Evolutionary conservation across 2,329 filamentous ascomycete genomes (phyloP).

Genomic region (Monosporascus cannonballus): DNA sequence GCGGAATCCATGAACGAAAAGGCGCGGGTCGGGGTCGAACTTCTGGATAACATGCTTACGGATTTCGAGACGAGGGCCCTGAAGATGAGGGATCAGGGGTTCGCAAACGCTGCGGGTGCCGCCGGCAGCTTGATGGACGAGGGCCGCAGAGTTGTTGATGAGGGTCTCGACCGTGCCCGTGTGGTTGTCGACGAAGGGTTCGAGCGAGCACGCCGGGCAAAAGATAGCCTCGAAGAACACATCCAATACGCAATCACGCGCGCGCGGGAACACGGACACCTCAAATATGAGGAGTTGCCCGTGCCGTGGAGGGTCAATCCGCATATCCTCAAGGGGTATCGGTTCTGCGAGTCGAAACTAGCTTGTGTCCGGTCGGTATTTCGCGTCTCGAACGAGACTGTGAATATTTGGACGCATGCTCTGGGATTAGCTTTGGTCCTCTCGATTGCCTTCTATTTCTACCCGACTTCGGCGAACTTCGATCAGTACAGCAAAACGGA

Average conservation of each 20-base stretch:
- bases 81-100: slow-evolving; percentile 70
- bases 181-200: slow-evolving; percentile 76
- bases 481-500: slow-evolving; percentile 80
- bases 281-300: slow-evolving; percentile 85
- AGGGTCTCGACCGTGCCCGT: slow-evolving; percentile 66
- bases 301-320: slow-evolving; percentile 92
- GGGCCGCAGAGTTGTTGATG: slow-evolving; percentile 74
- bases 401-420: slow-evolving; percentile 97
- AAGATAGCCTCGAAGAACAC: slow-evolving; percentile 75
- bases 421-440: slow-evolving; percentile 86
- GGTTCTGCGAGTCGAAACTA: slow-evolving; percentile 85
- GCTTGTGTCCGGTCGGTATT: slow-evolving; percentile 84
- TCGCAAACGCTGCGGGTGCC: slow-evolving; percentile 60
- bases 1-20: slow-evolving; percentile 90
- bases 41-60: slow-evolving; percentile 78
- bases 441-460: slow-evolving; percentile 89
- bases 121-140: slow-evolving; percentile 70
- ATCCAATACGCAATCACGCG: slow-evolving; percentile 71
- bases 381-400: slow-evolving; percentile 80
- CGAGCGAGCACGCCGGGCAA: slow-evolving; percentile 75
- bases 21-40: slow-evolving; percentile 75
- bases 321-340: slow-evolving; percentile 86
- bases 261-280: slow-evolving; percentile 74
- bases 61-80: slow-evolving; percentile 81
- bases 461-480: slow-evolving; percentile 84